Conservation (phyloP, 768 basidiomycete species). For the Macrolepiota dolichaula region DNA sequence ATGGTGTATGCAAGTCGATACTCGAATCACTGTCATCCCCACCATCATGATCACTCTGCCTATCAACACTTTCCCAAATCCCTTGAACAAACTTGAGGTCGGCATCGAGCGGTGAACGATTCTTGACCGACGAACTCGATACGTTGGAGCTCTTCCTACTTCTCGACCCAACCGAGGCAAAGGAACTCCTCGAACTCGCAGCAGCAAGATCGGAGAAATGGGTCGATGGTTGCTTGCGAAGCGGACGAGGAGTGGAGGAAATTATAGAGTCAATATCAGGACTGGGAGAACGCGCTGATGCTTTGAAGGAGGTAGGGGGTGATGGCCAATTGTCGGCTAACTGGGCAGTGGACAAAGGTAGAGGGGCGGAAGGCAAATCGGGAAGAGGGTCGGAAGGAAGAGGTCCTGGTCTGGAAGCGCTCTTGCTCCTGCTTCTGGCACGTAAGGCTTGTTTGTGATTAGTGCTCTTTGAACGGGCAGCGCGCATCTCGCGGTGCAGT, state of each 20-base stretch:
- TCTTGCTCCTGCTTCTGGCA: conserved; percentile 2
- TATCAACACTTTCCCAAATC: conserved; percentile 13
- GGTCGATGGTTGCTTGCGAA: conserved; percentile 4
- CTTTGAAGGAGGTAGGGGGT: conserved; percentile 1
- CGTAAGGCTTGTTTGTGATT: conserved; percentile 3
- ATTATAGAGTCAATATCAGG: conserved; percentile 25
- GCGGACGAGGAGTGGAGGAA: conserved; percentile 20
- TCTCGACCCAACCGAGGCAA: conserved; percentile 9
- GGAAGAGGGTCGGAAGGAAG: background rate
- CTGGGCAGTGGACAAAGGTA: background rate
- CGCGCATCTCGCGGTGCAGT: conserved; percentile 1
- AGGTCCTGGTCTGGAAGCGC: background rate
- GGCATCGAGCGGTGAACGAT: background rate
- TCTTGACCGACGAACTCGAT: background rate
- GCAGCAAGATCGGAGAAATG: conserved; percentile 4
- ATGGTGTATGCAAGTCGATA: conserved; percentile 63
- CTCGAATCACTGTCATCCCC: conserved; percentile 44
- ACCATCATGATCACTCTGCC: conserved; percentile 11
- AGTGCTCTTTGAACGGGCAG: conserved; percentile 2
- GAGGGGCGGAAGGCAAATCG: background rate
- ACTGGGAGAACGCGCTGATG: conserved; percentile 15
- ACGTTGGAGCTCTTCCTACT: conserved; percentile 12
- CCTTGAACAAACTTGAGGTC: conserved; percentile 7
- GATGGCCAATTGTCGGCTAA: background rate
- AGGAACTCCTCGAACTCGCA: conserved; percentile 1